A percentile compares a stretch with the other conserved stretches of the same genome.
Evolutionary conservation across 2,329 filamentous ascomycete genomes (phyloP).

Genomic region (Trichoderma sp.): DNA sequence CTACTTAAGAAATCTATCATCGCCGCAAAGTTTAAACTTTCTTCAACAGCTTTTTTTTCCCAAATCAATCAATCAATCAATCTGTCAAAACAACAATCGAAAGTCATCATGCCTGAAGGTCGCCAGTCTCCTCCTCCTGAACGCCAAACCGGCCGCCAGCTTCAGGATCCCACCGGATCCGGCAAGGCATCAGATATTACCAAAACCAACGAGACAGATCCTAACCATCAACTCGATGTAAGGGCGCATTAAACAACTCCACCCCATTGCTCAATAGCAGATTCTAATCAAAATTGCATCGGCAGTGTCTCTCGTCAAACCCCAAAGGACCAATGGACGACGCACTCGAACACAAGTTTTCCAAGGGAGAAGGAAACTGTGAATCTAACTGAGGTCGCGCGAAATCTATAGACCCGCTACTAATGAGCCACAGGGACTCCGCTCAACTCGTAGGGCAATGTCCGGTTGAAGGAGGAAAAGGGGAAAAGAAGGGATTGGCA

Average conservation of each 20-base stretch:
- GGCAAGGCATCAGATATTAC: conserved; percentile 37
- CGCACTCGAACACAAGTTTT: conserved; percentile 60
- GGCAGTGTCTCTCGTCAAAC: conserved; percentile 61
- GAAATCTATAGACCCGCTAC: background rate
- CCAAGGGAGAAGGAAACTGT: conserved; percentile 45
- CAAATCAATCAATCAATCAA: background rate
- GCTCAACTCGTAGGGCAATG: background rate
- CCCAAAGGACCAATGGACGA: conserved; percentile 66
- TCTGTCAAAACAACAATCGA: background rate
- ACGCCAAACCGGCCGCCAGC: conserved; percentile 65
- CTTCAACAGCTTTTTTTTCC: background rate
- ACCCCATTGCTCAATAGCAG: background rate
- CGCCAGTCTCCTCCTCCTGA: conserved; percentile 78
- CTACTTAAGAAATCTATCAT: background rate
- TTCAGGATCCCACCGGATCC: conserved; percentile 57
- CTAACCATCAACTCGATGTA: conserved; percentile 56
- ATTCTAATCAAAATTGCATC: background rate
- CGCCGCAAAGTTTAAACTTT: background rate
- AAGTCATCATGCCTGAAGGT: conserved; percentile 66
- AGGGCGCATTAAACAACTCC: conserved; percentile 22
- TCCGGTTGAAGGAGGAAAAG: background rate
- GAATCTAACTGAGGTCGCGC: background rate
- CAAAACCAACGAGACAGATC: conserved; percentile 52
- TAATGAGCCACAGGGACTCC: background rate
- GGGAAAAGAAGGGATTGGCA: background rate